Base-by-base conservation (phyloP, 129 eudicot genomes). In the Cynara cardunculus region DNA sequence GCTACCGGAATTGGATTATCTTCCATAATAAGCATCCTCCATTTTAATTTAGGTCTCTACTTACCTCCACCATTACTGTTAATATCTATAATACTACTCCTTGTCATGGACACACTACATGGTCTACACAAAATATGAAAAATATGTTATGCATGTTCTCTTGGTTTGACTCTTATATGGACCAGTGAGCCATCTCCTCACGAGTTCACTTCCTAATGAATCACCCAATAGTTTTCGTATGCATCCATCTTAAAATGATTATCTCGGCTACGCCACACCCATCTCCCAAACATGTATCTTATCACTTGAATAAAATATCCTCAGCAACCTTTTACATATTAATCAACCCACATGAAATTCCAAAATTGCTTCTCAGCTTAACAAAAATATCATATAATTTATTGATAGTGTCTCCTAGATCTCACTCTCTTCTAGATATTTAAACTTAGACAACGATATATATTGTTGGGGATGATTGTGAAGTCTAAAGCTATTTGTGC, bases 351-450 rank as follows among this genome's bases (percentile, higher is more conserved):
- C 62, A 1, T 49, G 7, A 49, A 49, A 49, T 49, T 49, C 62
- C 62, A 49, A 49, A 14, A 14, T 49, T 49, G 21, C 62, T 49
- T 16, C 62, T 49, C 68, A 61, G 21, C 68, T 19, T 61, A 7
- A 9, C 19, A 75, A 75, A 75, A 53, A 56, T n/a, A 16, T 59
- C 53, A 59, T 53, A 19, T 30, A 56, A 59, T 14, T 49, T 26
- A 74, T 46, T 74, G 31, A 25, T 41, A 11, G 67, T 73, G 34
- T 46, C 78, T 49, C 80, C 56, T 31, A 32, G 31, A 76, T 76
- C 71, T 21, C 72, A 72, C 34, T 24, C 22, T 31, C 30, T 34
- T 19, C 34, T 32, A 19, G 13, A 76, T 32, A 30, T 12, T 12
- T 26, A 62, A 64, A 22, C 80, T 65, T 26, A 19, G 3, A 24